A percentile compares a stretch with the other conserved stretches of the same genome.
Conservation (phyloP, 768 basidiomycete genomes). For the Trichaptum fuscoviolaceum region DNA sequence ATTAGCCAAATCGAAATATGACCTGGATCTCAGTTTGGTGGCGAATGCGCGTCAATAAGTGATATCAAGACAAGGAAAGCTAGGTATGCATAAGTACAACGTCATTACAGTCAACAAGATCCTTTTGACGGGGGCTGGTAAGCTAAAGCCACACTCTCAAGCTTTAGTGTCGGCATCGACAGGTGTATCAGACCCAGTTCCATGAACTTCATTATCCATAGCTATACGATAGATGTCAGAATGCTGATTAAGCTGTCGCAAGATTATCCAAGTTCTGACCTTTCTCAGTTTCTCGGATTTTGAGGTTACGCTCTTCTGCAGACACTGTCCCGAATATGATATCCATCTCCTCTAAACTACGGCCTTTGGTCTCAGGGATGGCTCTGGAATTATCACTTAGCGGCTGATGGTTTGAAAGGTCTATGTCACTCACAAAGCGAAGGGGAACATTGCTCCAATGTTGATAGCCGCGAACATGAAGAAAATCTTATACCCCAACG, state of each 20-base stretch:
- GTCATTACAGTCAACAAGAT: too few species aligned
- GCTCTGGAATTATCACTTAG: conserved; percentile 7
- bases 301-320: conserved; percentile 45
- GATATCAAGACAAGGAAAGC: too few species aligned
- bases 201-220: not conserved
- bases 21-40: too few species aligned
- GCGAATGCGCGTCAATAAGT: too few species aligned
- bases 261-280: conserved; percentile 15
- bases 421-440: conserved; percentile 43
- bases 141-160: not conserved
- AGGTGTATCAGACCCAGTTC: not conserved
- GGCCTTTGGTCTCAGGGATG: conserved; percentile 38
- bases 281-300: conserved; percentile 44
- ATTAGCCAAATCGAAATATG: too few species aligned
- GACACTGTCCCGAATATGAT: conserved; percentile 54
- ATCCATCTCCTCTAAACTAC: conserved; percentile 48
- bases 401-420: not conserved
- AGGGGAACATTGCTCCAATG: conserved; percentile 61
- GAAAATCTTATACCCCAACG: conserved; percentile 70
- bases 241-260: not conserved
- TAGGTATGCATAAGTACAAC: too few species aligned
- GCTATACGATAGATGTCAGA: not conserved
- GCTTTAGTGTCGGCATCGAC: not conserved
- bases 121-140: not conserved
- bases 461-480: conserved; percentile 75